Evolutionary conservation across 768 basidiomycete genomes (phyloP), one percentile per base, ranked within the genome.

Genomic region (Sporobolomyces phaffii): DNA sequence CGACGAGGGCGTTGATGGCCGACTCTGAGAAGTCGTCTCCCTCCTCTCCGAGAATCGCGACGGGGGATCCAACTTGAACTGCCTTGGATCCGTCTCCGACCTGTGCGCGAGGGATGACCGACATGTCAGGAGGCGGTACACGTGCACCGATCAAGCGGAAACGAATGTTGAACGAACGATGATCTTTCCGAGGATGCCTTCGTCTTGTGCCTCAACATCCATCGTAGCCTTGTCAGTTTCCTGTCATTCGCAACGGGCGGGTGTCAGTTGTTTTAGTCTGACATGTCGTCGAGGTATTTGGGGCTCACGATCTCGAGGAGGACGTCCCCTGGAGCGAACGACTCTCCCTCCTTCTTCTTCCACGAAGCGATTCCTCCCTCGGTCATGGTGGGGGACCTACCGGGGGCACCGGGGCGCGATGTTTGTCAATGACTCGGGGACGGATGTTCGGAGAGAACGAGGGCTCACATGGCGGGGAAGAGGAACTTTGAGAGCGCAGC

Each of bases 351-450:
- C 79, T 87, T 87, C 81, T 89, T 88, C 83, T 98, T 98, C 93
- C 96, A 99, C 36, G 84, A 83, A 50, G 94, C 89, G 77, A 99
- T 96, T 70, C 94, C 96, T 69, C 96, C 96, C 81, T 98, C 96
- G 5, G 92, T 92, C 96, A 99, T 99, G 64, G 96, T 99, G 36
- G 96, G 96, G 69, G 91, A 94, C 94, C 98, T 99, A n/a, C n/a
- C n/a, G n/a, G n/a, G n/a, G n/a, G n/a, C n/a, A n/a, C n/a, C n/a
- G n/a, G n/a, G n/a, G n/a, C n/a, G n/a, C n/a, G n/a, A n/a, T n/a
- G 43, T 44, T 17, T 2, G 54, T 53, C 50, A 41, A 26, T 17
- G 3, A 9, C 20, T 15, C 20, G 20, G 18, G 6, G 2, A 3
- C 26, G 54, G 8, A 17, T 2, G 24, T 1, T 18, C 29, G 9